These are phyloP conservation scores for Lagerstroemia speciosa DNA, from an alignment of 345 rosid species.

Conservation along the genomic window DNA sequence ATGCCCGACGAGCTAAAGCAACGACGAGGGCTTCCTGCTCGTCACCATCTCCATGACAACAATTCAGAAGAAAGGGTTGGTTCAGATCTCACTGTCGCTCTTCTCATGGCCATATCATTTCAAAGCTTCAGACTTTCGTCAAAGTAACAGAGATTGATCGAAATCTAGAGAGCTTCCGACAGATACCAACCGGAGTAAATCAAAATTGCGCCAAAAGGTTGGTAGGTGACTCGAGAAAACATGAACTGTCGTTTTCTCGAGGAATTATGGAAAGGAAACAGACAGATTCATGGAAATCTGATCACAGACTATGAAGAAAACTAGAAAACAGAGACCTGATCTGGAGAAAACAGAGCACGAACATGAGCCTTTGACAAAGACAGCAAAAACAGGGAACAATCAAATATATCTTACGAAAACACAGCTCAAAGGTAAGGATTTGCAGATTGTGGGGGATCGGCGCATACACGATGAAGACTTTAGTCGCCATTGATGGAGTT, in stretches of 20 bases:
- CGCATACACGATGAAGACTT: constrained; percentile 53
- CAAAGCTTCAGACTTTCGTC: not conserved
- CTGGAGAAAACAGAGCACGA: not conserved
- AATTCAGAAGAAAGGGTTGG: constrained; percentile 37
- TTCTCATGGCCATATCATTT: constrained; percentile 14
- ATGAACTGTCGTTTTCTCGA: too few species aligned
- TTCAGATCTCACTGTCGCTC: constrained; percentile 29
- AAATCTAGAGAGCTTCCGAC: too few species aligned
- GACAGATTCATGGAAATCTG: too few species aligned
- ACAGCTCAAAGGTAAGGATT: not conserved
- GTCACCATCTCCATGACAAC: constrained; percentile 20
- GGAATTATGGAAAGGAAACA: too few species aligned
- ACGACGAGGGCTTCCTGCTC: not conserved
- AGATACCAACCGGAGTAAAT: too few species aligned
- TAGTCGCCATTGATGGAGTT: constrained; percentile 38
- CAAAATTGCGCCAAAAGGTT: too few species aligned
- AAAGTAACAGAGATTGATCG: too few species aligned
- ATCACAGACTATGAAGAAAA: too few species aligned
- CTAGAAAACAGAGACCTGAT: too few species aligned
- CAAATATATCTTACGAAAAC: too few species aligned
- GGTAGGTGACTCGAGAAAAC: too few species aligned
- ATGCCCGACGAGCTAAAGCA: constrained; percentile 11
- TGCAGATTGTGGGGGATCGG: not conserved
- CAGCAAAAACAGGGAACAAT: not conserved
- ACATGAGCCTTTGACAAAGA: too few species aligned